phyloP scores from a whole-genome alignment of 805 yeast species.

The Starmerella apicola region DNA sequence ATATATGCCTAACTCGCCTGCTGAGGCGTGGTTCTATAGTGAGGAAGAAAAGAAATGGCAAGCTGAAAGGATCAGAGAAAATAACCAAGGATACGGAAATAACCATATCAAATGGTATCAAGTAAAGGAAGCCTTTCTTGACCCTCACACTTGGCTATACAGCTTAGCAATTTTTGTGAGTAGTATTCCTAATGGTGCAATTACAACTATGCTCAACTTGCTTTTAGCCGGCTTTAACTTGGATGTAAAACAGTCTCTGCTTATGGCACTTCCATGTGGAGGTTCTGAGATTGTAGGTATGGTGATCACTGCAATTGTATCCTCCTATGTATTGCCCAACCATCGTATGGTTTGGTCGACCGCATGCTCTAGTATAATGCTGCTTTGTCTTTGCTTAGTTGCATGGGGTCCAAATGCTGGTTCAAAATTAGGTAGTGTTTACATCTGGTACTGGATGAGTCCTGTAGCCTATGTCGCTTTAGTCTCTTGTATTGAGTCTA shows the following conservation, averaged over 20 bases:
- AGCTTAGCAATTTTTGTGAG: constrained; percentile 32
- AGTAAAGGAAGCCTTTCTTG: constrained; percentile 39
- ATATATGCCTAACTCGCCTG: constrained; percentile 50
- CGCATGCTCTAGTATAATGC: constrained; percentile 1
- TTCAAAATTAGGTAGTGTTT: constrained; percentile 15
- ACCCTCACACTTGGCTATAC: constrained; percentile 39
- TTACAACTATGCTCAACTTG: constrained; percentile 38
- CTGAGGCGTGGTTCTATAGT: constrained; percentile 25
- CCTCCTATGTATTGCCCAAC: constrained; percentile 3
- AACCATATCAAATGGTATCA: constrained; percentile 43
- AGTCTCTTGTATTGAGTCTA: constrained; percentile 30
- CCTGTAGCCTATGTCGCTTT: constrained; percentile 11
- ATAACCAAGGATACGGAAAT: constrained; percentile 49
- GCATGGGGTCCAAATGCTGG: constrained; percentile 19
- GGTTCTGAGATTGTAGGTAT: constrained; percentile 30
- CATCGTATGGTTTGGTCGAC: constrained; percentile 12
- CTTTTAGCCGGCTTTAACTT: constrained; percentile 36
- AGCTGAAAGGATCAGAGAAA: constrained; percentile 41
- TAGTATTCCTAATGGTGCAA: constrained; percentile 44
- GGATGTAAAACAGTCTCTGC: constrained; percentile 29
- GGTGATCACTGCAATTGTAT: constrained; percentile 4
- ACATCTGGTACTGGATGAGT: constrained; percentile 8
- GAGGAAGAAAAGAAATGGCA: constrained; percentile 37
- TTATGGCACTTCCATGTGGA: constrained; percentile 35
- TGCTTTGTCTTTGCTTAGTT: constrained; percentile 13